These are phyloP conservation scores for Scheffersomyces segobiensis DNA, from an alignment of 1,139 yeast species.

Conservation along the genomic window DNA sequence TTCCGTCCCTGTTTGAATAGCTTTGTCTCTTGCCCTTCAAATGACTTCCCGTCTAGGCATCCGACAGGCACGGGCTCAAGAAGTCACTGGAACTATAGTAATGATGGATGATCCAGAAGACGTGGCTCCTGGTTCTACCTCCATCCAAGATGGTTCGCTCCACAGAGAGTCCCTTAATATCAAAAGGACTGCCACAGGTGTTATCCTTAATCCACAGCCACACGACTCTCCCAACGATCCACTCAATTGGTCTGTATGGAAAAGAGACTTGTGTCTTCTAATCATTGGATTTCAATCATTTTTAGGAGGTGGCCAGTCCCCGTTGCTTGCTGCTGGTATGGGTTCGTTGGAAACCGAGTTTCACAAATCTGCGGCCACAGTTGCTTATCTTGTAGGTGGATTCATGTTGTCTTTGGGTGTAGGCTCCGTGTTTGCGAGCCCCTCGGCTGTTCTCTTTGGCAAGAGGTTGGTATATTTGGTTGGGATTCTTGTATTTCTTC, in stretches of 20 bases:
- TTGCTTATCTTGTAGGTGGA: constrained; percentile 60
- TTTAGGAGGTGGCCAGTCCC: constrained; percentile 64
- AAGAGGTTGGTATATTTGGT: constrained; percentile 55
- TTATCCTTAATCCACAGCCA: constrained; percentile 45
- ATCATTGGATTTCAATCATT: constrained; percentile 61
- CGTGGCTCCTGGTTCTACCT: constrained; percentile 7
- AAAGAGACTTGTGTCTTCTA: constrained; percentile 51
- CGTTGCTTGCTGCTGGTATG: constrained; percentile 62
- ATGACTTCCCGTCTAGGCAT: constrained; percentile 30
- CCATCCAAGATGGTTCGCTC: constrained; percentile 6
- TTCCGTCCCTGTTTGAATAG: not conserved
- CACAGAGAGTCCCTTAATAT: constrained; percentile 15
- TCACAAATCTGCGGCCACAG: constrained; percentile 37
- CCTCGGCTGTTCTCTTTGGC: constrained; percentile 61
- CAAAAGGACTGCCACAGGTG: constrained; percentile 31
- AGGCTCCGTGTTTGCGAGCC: constrained; percentile 60
- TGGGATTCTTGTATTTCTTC: constrained; percentile 51
- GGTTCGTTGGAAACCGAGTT: constrained; percentile 43
- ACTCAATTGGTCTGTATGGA: constrained; percentile 44
- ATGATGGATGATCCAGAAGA: constrained; percentile 32
- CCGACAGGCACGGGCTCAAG: constrained; percentile 37
- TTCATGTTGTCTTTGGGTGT: constrained; percentile 60
- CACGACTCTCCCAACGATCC: constrained; percentile 51
- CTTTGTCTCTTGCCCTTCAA: not conserved
- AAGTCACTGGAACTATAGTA: constrained; percentile 49